phyloP scores from a whole-genome alignment of 108 stramenopile species.

The Conticribra guillardii region DNA sequence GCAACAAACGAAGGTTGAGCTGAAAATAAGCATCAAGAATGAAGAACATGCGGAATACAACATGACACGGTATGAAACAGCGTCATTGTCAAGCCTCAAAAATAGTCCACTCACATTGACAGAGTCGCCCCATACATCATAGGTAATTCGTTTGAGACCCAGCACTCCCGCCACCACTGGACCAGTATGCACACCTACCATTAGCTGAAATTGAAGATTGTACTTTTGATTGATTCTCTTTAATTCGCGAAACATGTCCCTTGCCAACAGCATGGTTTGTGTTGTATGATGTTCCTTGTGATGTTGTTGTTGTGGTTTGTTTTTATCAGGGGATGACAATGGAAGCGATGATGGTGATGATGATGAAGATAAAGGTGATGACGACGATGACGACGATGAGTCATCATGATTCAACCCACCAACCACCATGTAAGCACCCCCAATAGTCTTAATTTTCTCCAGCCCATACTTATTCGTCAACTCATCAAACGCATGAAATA shows the following conservation, averaged over 20 bases:
- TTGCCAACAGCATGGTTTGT: constrained; percentile 36
- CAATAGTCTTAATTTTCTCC: constrained; percentile 55
- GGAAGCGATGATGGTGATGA: background rate
- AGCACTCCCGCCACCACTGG: constrained; percentile 52
- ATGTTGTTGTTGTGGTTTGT: background rate
- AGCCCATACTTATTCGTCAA: constrained; percentile 28
- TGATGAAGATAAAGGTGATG: too few species aligned
- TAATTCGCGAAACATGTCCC: constrained; percentile 35
- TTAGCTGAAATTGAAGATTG: constrained; percentile 30
- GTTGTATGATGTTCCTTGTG: constrained; percentile 26
- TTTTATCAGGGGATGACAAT: background rate
- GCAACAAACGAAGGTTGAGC: background rate
- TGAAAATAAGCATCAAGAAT: background rate
- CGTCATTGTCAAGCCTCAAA: too few species aligned
- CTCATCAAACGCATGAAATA: constrained; percentile 45
- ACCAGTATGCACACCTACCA: constrained; percentile 42
- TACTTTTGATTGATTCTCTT: constrained; percentile 35
- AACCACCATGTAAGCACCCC: constrained; percentile 54
- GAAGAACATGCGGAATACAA: background rate
- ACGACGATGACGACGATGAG: background rate
- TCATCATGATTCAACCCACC: constrained; percentile 39
- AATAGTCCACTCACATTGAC: constrained; percentile 58
- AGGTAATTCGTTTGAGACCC: constrained; percentile 42
- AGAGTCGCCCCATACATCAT: constrained; percentile 54
- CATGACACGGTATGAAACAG: background rate